A percentile compares a stretch with the other conserved stretches of the same genome.
phyloP scores from a whole-genome alignment of 2,329 filamentous ascomycete species.

The Verticillium longisporum region DNA sequence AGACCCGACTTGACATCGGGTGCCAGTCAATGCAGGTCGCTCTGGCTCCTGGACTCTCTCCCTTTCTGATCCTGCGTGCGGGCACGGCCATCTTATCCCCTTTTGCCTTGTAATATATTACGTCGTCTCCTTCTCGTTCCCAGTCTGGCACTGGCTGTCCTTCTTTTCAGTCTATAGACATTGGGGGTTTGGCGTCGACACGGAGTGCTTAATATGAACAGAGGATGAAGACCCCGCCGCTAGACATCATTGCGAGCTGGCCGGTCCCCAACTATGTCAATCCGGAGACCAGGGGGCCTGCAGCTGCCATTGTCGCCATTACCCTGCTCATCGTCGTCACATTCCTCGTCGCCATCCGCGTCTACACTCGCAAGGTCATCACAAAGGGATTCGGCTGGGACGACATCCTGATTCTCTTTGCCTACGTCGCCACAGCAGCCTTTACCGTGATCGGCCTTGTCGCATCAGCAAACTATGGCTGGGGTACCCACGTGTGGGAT shows the following conservation, averaged over 20 bases:
- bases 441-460: slow-evolving; percentile 22
- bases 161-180: background rate
- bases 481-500: slow-evolving; percentile 27
- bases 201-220: background rate
- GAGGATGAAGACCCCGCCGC: slow-evolving; percentile 13
- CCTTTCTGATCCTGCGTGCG: background rate
- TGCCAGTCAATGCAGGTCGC: background rate
- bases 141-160: background rate
- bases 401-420: slow-evolving; percentile 26
- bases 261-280: slow-evolving; percentile 23
- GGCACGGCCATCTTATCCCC: background rate
- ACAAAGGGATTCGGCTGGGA: slow-evolving; percentile 27
- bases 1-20: background rate
- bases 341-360: slow-evolving; percentile 21
- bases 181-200: background rate
- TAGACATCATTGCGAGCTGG: slow-evolving; percentile 18
- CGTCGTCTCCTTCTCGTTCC: background rate
- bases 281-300: slow-evolving; percentile 22
- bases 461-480: slow-evolving; percentile 18
- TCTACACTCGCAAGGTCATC: slow-evolving; percentile 26
- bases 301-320: slow-evolving; percentile 17
- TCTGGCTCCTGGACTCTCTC: background rate
- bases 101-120: background rate
- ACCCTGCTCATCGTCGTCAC: slow-evolving; percentile 21
- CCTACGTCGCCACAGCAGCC: slow-evolving; percentile 25